Evolutionary conservation across 768 basidiomycete genomes (phyloP).

Genomic region (Suillus bovinus): DNA sequence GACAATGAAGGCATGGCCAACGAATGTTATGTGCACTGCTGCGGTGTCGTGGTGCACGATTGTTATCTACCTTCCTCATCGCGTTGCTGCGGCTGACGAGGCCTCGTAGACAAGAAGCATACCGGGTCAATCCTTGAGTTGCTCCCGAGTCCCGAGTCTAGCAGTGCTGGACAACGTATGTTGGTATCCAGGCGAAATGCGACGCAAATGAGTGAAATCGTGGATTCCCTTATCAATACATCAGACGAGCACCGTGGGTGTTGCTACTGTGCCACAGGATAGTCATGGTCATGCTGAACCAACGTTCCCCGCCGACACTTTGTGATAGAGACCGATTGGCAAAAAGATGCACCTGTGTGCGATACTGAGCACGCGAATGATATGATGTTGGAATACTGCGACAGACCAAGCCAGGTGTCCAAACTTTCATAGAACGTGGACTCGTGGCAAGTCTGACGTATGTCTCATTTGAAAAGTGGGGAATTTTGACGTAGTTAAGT

Average conservation of each 20-base stretch:
- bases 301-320: too few species aligned
- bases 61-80: not conserved
- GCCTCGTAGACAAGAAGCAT: not conserved
- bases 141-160: not conserved
- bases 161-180: not conserved
- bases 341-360: not conserved
- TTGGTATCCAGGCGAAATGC: not conserved
- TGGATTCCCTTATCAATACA: not conserved
- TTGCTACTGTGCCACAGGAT: not conserved
- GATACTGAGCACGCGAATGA: too few species aligned
- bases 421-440: too few species aligned
- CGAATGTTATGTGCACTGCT: too few species aligned
- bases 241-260: not conserved
- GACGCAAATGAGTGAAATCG: not conserved
- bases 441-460: too few species aligned
- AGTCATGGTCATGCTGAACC: not conserved
- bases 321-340: not conserved
- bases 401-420: too few species aligned
- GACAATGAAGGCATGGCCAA: not conserved
- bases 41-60: not conserved
- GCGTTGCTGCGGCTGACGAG: not conserved
- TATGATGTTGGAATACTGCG: too few species aligned
- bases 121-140: not conserved
- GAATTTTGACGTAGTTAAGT: too few species aligned
- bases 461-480: too few species aligned